A percentile compares a stretch with the other conserved stretches of the same genome.
These are phyloP conservation scores for Malus hybrid DNA, from an alignment of 331 rosid species.

Conservation along the genomic window DNA sequence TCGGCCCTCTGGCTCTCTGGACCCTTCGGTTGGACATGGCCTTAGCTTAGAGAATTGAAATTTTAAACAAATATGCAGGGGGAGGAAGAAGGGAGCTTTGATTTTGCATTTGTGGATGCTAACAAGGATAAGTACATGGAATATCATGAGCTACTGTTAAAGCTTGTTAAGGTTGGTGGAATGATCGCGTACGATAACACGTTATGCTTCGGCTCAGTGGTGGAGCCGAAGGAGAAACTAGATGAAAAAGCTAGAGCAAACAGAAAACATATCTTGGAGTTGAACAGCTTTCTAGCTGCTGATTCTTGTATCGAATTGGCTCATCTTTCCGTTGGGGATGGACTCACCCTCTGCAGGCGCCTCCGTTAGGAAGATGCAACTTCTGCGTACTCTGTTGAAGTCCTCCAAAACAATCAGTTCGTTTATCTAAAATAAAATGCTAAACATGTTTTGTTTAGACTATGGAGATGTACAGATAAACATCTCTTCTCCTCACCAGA, in stretches of 20 bases:
- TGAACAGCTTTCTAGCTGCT: slow-evolving; percentile 26
- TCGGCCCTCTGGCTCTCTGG: too few species aligned
- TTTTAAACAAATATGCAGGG: neutral
- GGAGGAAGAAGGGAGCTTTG: slow-evolving; percentile 40
- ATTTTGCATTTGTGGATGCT: slow-evolving; percentile 47
- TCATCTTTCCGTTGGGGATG: slow-evolving; percentile 29
- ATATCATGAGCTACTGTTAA: slow-evolving; percentile 38
- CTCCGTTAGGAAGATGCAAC: neutral
- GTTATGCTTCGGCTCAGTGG: slow-evolving; percentile 33
- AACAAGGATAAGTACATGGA: slow-evolving; percentile 13
- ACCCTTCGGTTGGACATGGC: too few species aligned
- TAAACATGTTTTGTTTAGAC: neutral
- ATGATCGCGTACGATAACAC: slow-evolving; percentile 40
- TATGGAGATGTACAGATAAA: neutral
- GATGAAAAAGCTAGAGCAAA: neutral
- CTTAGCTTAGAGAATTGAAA: neutral
- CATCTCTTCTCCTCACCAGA: neutral
- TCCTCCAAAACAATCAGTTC: neutral
- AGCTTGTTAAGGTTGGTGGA: slow-evolving; percentile 41
- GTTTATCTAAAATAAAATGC: neutral
- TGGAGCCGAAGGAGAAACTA: slow-evolving; percentile 8
- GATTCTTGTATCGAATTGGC: slow-evolving; percentile 28
- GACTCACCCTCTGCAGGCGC: slow-evolving; percentile 35
- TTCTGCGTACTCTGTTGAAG: neutral
- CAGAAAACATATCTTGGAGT: neutral